Evolutionary conservation across 148 eudicot species (phyloP).

Genomic region (Arctostaphylos glauca): DNA sequence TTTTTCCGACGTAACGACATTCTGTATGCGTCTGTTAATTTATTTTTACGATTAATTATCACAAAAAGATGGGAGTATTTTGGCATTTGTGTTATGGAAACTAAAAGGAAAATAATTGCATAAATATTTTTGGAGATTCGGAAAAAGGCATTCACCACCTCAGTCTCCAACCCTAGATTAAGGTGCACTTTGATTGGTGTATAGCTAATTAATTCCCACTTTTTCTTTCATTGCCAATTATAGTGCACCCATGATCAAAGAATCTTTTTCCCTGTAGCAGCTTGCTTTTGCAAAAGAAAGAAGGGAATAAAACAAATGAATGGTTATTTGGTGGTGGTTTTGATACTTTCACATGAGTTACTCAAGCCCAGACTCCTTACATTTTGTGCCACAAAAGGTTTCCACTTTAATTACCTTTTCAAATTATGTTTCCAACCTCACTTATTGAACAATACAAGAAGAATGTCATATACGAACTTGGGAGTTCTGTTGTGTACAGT

Average conservation of each 20-base stretch:
- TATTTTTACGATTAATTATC: neutral
- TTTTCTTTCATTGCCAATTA: neutral
- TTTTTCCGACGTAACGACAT: neutral
- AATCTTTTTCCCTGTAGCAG: constrained; percentile 7
- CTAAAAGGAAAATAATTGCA: neutral
- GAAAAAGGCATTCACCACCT: constrained; percentile 12
- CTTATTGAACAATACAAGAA: neutral
- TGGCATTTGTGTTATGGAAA: neutral
- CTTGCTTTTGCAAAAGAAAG: constrained; percentile 6
- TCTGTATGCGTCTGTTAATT: neutral
- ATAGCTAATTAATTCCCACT: neutral
- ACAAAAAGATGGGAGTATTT: too few relatives aligned
- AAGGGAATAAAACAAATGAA: constrained; percentile 1
- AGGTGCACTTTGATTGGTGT: neutral
- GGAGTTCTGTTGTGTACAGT: neutral
- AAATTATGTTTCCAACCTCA: neutral
- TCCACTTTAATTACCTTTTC: neutral
- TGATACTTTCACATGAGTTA: constrained; percentile 3
- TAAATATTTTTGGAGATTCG: neutral
- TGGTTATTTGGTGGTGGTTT: neutral
- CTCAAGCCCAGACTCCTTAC: neutral
- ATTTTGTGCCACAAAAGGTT: constrained; percentile 8
- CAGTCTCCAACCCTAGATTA: constrained; percentile 1
- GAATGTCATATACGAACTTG: neutral
- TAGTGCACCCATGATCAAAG: constrained; percentile 19